Evolutionary conservation across 257 asterid species (phyloP), one percentile per base, ranked within the genome.

Genomic region (Anisodus tanguticus): DNA sequence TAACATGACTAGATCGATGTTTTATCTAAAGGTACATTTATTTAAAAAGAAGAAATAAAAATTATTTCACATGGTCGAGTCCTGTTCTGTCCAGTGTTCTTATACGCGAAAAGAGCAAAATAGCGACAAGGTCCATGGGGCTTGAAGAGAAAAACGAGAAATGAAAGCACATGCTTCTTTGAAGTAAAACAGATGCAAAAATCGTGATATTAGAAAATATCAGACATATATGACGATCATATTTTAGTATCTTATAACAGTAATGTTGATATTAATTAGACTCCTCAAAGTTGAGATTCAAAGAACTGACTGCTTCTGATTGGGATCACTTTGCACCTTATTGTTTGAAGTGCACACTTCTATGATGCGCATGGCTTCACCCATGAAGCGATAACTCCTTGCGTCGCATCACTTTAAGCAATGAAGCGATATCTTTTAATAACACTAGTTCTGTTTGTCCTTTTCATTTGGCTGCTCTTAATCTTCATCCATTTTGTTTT

Each of bases 401-500:
- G 47, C n/a, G 15, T 41, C 35, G 4, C 22, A 69, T 69, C 22
- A 2, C 13, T 41, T 41, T 41, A 41, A 69, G 35, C 54, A 4
- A 41, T 31, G 16, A 69, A 69, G 12, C 15, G 0, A 69, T 16
- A 53, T 39, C 78, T 60, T 17, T 19, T 60, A n/a, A 60, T 60
- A 60, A 16, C 54, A 69, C 54, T 69, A 12, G 78, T 69, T 47
- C 22, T 8, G 15, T 53, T 22, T 83, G 64, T 9, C 86, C 35
- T 84, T 74, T 81, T 76, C 66, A 43, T 64, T 76, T 80, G 12
- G 87, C 63, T n/a, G 22, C 31, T 80, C 83, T 74, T 59, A 31
- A 79, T 54, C 83, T 64, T 37, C 35, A 79, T 85, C 87, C 82
- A 67, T 88, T 84, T 81, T 85, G 87, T 57, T 89, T 62, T 94